Conservation (phyloP, 192 early-diverging fungal species). For the Chytriomyces sp. region DNA sequence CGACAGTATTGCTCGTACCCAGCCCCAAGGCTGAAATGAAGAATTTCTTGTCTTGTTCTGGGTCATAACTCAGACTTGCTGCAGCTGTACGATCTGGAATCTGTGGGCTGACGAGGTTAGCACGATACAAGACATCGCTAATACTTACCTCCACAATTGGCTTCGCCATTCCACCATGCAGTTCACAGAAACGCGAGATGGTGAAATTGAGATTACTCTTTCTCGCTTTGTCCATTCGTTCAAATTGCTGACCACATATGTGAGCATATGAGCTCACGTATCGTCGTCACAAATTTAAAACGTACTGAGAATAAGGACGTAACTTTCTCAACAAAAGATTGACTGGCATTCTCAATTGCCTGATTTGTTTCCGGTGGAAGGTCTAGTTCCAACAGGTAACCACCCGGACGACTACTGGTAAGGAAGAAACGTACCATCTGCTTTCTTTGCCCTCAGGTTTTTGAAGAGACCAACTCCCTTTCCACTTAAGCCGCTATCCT, state of each 20-base stretch:
- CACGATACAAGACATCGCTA: too few species aligned
- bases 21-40: constrained; percentile 28
- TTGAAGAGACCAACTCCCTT: constrained; percentile 7
- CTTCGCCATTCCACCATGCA: constrained; percentile 21
- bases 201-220: constrained; percentile 25
- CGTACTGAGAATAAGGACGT: constrained; percentile 33
- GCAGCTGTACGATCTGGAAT: constrained; percentile 37
- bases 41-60: constrained; percentile 27
- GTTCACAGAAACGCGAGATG: constrained; percentile 28
- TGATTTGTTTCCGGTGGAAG: constrained; percentile 31
- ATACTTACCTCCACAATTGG: constrained; percentile 23
- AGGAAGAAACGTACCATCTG: constrained; percentile 1
- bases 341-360: constrained; percentile 33
- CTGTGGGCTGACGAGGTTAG: background rate
- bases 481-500: constrained; percentile 18
- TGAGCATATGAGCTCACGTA: background rate
- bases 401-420: background rate
- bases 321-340: constrained; percentile 28
- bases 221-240: constrained; percentile 41
- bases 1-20: constrained; percentile 4
- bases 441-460: constrained; percentile 15
- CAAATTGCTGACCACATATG: constrained; percentile 35
- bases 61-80: constrained; percentile 29
- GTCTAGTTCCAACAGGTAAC: background rate
- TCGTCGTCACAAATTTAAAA: too few species aligned